Evolutionary conservation across 23 red algal genomes (phyloP).

Genomic region (Chondrus crispus): DNA sequence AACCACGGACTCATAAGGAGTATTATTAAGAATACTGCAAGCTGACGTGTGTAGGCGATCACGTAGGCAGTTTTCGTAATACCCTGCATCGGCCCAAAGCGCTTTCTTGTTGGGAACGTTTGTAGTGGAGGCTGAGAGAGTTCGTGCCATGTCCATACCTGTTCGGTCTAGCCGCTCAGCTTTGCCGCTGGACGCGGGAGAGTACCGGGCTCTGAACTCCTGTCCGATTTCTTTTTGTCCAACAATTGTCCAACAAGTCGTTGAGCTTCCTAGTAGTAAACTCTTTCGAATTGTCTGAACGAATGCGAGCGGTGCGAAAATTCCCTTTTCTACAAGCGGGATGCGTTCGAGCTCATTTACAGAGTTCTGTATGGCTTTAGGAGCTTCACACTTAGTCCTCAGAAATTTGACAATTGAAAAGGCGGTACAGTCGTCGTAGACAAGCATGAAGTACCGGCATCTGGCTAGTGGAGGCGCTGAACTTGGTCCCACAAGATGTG

Average conservation of each 20-base stretch:
- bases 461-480: too few species aligned
- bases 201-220: not conserved
- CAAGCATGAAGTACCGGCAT: too few species aligned
- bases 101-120: too few species aligned
- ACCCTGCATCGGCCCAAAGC: not conserved
- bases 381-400: too few species aligned
- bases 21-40: not conserved
- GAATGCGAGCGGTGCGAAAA: too few species aligned
- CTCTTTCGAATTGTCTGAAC: not conserved
- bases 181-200: not conserved
- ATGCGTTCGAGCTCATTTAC: too few species aligned
- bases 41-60: not conserved
- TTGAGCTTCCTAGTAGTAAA: not conserved
- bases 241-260: not conserved
- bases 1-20: not conserved
- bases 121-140: too few species aligned
- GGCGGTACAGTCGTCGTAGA: too few species aligned
- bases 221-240: slow-evolving; percentile 9
- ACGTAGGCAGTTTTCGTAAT: slow-evolving; percentile 1
- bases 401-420: too few species aligned
- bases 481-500: too few species aligned
- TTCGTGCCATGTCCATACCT: not conserved
- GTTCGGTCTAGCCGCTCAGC: not conserved
- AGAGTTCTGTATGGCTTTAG: too few species aligned
- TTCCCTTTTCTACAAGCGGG: too few species aligned